A percentile compares a stretch with the other conserved stretches of the same genome.
Evolutionary conservation across 306 rosid species (phyloP).

Genomic region (Quercus parvula): DNA sequence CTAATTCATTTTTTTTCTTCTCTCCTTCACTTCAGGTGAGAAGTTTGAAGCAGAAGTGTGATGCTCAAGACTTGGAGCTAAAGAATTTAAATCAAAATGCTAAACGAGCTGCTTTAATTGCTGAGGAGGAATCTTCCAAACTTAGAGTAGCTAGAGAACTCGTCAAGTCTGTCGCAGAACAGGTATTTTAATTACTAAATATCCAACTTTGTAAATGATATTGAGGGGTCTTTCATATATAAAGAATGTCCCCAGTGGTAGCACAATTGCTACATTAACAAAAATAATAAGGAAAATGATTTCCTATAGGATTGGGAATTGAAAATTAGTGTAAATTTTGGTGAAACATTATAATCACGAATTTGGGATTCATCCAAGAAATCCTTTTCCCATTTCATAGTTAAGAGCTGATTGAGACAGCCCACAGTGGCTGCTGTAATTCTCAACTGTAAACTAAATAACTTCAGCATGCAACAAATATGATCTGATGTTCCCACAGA

Average conservation of each 20-base stretch:
- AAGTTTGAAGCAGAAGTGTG: constrained; percentile 52
- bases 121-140: constrained; percentile 58
- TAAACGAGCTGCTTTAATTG: constrained; percentile 41
- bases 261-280: neutral
- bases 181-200: constrained; percentile 45
- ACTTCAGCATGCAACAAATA: neutral
- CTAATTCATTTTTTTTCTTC: constrained; percentile 17
- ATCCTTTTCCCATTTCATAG: neutral
- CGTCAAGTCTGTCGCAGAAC: constrained; percentile 55
- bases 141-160: constrained; percentile 44
- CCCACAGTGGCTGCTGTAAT: neutral
- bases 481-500: neutral
- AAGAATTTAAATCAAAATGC: constrained; percentile 46
- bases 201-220: neutral
- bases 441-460: neutral
- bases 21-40: constrained; percentile 48
- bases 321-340: neutral
- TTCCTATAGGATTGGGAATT: neutral
- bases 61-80: constrained; percentile 61
- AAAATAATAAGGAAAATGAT: neutral
- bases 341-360: neutral
- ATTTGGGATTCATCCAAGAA: neutral
- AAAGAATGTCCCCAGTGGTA: neutral
- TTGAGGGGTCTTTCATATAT: neutral
- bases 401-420: neutral